These are phyloP conservation scores for Eucalyptus marginata DNA, from an alignment of 345 rosid genomes.

Conservation along the genomic window DNA sequence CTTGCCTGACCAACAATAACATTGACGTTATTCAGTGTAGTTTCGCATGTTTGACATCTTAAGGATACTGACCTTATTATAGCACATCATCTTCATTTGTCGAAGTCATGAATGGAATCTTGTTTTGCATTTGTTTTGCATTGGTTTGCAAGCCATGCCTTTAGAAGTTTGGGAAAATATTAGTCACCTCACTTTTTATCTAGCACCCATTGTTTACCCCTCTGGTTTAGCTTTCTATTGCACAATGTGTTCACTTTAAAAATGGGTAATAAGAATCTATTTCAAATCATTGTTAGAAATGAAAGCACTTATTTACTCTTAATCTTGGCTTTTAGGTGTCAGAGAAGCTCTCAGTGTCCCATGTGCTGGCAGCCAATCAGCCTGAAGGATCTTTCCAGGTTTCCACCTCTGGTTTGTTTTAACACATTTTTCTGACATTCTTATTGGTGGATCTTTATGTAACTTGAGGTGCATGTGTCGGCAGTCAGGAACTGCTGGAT, in stretches of 20 bases:
- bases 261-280: neutral
- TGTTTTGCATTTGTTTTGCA: neutral
- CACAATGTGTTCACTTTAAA: neutral
- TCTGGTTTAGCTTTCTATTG: neutral
- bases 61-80: neutral
- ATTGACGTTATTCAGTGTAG: neutral
- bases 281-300: neutral
- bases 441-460: neutral
- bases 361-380: slow-evolving; percentile 69
- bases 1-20: neutral
- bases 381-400: slow-evolving; percentile 58
- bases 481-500: slow-evolving; percentile 30
- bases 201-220: neutral
- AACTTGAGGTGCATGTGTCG: neutral
- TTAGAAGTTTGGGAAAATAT: neutral
- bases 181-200: neutral
- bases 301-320: neutral
- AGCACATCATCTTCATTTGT: neutral
- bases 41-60: neutral
- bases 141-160: neutral
- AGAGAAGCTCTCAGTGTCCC: slow-evolving; percentile 75
- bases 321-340: slow-evolving; percentile 44
- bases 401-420: neutral
- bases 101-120: neutral
- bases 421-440: neutral